phyloP scores from a whole-genome alignment of 164 flowering plant species.

The Aristolochia fimbriata region DNA sequence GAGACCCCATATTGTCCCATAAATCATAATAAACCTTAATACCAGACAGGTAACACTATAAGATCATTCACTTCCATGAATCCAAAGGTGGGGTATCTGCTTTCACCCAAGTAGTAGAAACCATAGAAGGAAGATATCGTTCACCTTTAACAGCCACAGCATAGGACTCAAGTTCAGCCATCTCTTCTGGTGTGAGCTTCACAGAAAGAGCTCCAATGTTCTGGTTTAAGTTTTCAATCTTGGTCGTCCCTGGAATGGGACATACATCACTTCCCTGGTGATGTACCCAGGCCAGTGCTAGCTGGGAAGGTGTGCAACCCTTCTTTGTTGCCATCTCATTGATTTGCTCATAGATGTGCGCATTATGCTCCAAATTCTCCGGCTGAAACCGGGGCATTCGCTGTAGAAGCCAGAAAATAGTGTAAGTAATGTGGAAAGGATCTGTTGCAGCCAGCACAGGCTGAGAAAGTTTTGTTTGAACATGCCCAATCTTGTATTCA shows the following conservation, averaged over 20 bases:
- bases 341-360: conserved; percentile 15
- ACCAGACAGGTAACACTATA: no score
- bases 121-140: conserved; percentile 4
- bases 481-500: no score
- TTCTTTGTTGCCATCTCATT: conserved; percentile 19
- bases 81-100: conserved; percentile 19
- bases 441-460: no score
- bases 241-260: conserved; percentile 42
- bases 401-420: conserved; percentile 5
- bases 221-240: conserved; percentile 30
- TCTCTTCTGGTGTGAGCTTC: conserved; percentile 26
- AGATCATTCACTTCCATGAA: conserved; percentile 15
- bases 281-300: conserved; percentile 34
- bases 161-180: conserved; percentile 27
- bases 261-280: conserved; percentile 29
- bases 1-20: no score
- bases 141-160: conserved; percentile 28
- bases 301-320: conserved; percentile 29
- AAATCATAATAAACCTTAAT: no score
- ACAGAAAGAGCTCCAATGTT: conserved; percentile 32
- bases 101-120: background rate
- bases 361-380: conserved; percentile 23
- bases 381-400: conserved; percentile 17
- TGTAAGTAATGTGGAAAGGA: no score
- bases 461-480: no score